These are phyloP conservation scores for Vicia villosa DNA, from an alignment of 306 rosid species.

Conservation along the genomic window DNA sequence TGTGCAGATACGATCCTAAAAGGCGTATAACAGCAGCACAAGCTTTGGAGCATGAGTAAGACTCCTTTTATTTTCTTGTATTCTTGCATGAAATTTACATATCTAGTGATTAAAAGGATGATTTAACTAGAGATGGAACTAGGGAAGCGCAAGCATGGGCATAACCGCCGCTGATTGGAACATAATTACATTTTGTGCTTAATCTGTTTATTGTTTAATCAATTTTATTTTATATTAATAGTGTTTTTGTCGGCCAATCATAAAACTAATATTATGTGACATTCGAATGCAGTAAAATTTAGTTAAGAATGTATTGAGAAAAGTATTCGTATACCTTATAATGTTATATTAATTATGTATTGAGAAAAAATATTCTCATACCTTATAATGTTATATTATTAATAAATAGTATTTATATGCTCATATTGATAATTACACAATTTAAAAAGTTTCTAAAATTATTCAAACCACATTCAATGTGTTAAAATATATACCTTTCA, in stretches of 20 bases:
- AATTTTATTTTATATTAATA: neutral
- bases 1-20: constrained; percentile 93
- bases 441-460: neutral
- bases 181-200: neutral
- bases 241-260: neutral
- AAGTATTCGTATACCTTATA: neutral
- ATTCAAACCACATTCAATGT: neutral
- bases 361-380: neutral
- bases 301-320: neutral
- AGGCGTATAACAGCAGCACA: constrained; percentile 90
- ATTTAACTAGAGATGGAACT: neutral
- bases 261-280: neutral
- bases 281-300: neutral
- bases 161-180: neutral
- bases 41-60: constrained; percentile 96
- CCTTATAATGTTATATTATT: neutral
- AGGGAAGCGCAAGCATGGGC: neutral
- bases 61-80: constrained; percentile 24
- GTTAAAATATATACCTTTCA: neutral
- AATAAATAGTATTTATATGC: neutral
- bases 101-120: constrained; percentile 16
- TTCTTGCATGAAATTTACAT: constrained; percentile 18
- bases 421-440: constrained; percentile 1
- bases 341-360: neutral
- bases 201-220: constrained; percentile 12